phyloP scores from a whole-genome alignment of 192 early-diverging fungal genomes.

The Entomortierella lignicola region DNA sequence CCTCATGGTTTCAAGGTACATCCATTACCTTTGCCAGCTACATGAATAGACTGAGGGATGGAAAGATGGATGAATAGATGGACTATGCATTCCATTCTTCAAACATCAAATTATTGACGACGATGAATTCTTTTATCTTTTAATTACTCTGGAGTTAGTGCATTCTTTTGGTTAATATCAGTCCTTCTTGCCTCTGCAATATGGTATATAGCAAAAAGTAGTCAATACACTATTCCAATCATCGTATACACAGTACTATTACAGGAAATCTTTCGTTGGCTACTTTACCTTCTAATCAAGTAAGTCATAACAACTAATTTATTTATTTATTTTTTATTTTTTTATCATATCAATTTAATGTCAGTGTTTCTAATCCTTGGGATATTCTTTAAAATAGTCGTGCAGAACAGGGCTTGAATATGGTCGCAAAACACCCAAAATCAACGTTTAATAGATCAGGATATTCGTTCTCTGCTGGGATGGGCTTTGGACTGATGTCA shows the following conservation, averaged over 20 bases:
- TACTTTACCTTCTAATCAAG: slow-evolving; percentile 68
- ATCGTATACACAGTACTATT: slow-evolving; percentile 70
- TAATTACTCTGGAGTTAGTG: slow-evolving; percentile 54
- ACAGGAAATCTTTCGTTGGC: slow-evolving; percentile 78
- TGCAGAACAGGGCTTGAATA: slow-evolving; percentile 74
- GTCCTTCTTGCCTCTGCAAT: slow-evolving; percentile 77
- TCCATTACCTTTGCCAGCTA: not conserved
- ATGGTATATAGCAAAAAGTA: slow-evolving; percentile 68
- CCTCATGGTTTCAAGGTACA: slow-evolving; percentile 78
- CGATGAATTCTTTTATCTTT: not conserved
- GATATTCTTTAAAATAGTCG: slow-evolving; percentile 56
- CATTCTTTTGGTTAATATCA: slow-evolving; percentile 86
- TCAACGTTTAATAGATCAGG: slow-evolving; percentile 71
- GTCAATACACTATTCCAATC: slow-evolving; percentile 56
- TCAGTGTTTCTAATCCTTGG: too few species aligned
- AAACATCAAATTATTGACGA: not conserved
- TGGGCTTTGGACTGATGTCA: slow-evolving; percentile 80
- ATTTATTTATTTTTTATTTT: too few species aligned
- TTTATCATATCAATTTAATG: too few species aligned
- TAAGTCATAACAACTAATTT: too few species aligned
- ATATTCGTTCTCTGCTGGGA: slow-evolving; percentile 77
- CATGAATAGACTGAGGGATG: too few species aligned
- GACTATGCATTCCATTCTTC: not conserved
- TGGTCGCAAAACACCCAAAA: slow-evolving; percentile 70
- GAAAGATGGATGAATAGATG: too few species aligned